Conservation (phyloP, 148 eudicot genomes). For the Gaultheria prostrata region DNA sequence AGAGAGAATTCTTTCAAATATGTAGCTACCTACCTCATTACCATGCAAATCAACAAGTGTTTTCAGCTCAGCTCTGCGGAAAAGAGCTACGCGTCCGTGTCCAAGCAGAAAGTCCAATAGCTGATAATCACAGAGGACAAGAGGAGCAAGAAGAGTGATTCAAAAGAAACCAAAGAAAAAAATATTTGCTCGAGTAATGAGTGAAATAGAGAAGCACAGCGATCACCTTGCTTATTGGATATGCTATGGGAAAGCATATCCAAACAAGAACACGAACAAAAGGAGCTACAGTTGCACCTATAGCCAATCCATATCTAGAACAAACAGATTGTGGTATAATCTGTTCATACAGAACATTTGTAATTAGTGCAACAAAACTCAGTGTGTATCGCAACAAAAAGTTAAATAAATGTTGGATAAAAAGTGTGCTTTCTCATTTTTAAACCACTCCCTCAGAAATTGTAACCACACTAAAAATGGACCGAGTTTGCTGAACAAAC, state of each 20-base stretch:
- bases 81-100: slow-evolving; percentile 48
- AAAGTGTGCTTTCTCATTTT: neutral
- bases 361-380: slow-evolving; percentile 14
- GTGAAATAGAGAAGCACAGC: neutral
- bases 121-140: slow-evolving; percentile 37
- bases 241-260: slow-evolving; percentile 92
- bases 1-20: neutral
- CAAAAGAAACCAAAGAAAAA: neutral
- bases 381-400: neutral
- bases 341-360: slow-evolving; percentile 39
- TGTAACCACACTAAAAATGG: neutral
- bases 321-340: slow-evolving; percentile 95
- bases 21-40: slow-evolving; percentile 41
- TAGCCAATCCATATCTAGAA: slow-evolving; percentile 86
- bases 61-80: slow-evolving; percentile 63
- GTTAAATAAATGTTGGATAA: neutral
- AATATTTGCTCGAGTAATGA: slow-evolving; percentile 1
- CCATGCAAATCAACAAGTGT: slow-evolving; percentile 64
- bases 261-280: slow-evolving; percentile 91
- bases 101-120: slow-evolving; percentile 61
- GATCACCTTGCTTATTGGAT: slow-evolving; percentile 94
- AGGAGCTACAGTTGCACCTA: slow-evolving; percentile 90
- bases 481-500: neutral
- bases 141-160: slow-evolving; percentile 10
- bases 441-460: neutral